These are phyloP conservation scores for Phialophora chinensis DNA, from an alignment of 2,329 filamentous ascomycete species.

Conservation along the genomic window DNA sequence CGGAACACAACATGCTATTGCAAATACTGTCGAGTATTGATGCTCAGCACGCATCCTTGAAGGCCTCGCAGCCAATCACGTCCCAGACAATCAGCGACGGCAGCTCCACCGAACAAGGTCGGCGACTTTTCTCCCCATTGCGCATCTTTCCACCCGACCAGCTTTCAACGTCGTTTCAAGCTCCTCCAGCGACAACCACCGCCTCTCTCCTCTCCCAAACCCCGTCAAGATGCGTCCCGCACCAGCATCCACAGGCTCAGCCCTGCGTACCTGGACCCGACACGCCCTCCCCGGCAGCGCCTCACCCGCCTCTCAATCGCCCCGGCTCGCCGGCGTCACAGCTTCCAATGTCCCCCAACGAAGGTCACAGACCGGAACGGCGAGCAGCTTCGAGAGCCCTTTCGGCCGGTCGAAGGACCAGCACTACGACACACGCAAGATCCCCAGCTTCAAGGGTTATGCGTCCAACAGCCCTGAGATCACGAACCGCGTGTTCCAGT, in stretches of 20 bases:
- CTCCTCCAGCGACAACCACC: slow-evolving; percentile 24
- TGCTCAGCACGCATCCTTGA: not conserved
- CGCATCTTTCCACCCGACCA: slow-evolving; percentile 16
- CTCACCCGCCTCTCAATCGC: slow-evolving; percentile 35
- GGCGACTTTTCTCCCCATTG: slow-evolving; percentile 39
- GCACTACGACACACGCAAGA: slow-evolving; percentile 64
- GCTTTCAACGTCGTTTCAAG: slow-evolving; percentile 22
- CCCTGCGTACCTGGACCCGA: slow-evolving; percentile 65
- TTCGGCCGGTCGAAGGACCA: slow-evolving; percentile 50
- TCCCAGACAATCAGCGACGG: slow-evolving; percentile 14
- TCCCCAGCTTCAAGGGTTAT: slow-evolving; percentile 92
- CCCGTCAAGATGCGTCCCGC: slow-evolving; percentile 68
- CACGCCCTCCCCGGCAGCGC: slow-evolving; percentile 49
- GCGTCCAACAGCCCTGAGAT: slow-evolving; percentile 70
- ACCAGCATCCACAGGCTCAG: slow-evolving; percentile 69
- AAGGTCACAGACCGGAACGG: slow-evolving; percentile 42
- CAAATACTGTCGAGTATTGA: not conserved
- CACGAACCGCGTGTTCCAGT: slow-evolving; percentile 86
- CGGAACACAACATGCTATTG: no score
- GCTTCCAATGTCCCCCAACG: slow-evolving; percentile 45
- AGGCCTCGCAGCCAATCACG: slow-evolving; percentile 19
- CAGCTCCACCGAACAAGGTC: slow-evolving; percentile 5
- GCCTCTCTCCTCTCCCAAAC: slow-evolving; percentile 32
- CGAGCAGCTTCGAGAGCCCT: slow-evolving; percentile 59
- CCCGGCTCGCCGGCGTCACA: slow-evolving; percentile 52